Evolutionary conservation across 345 rosid species (phyloP), one percentile per base, ranked within the genome.

Genomic region (Brassica nigra): DNA sequence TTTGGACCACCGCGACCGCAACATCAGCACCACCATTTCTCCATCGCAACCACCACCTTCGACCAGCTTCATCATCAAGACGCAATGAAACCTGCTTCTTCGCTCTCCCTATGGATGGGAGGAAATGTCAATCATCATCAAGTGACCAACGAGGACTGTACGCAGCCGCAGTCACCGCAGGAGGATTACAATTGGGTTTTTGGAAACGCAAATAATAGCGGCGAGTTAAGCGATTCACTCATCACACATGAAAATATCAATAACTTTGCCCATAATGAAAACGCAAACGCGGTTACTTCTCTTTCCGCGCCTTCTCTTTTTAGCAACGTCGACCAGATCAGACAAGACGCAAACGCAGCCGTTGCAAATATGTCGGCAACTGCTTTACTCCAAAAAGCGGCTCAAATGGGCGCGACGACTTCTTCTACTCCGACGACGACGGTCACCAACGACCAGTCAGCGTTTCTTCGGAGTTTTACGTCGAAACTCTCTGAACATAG

Each of bases 301-400:
- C 75, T 75, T 57, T 75, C 76, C 5, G 90, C 88, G 69, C 99
- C 98, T 76, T 95, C 93, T 49, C 80, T 88, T 52, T 93, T 81
- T 47, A 90, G 94, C 86, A 83, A 82, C 31, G 91, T 84, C 8
- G 89, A 83, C 4, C 86, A 77, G 3, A 63, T 83, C 5, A 58
- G 27, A 23, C 87, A 83, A 66, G 47, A 61, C 52, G 62, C 76
- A 72, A 77, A 72, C 70, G 70, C 55, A 57, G 66, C 63, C 15
- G 71, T 89, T 15, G 85, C 83, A 10, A 89, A 81, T 28, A 93
- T 91, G 94, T 93, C 98, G 2, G 99, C 99, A 59, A 95, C 99
- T 11, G 99, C 98, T 68, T 86, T 95, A 67, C 84, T 95, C 63
- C 98, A 93, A 76, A 95, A 93, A 83, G 98, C 99, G 33, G 94